Evolutionary conservation across 2,329 filamentous ascomycete species (phyloP), one percentile per base, ranked within the genome.

Genomic region (Neobulgaria alba): DNA sequence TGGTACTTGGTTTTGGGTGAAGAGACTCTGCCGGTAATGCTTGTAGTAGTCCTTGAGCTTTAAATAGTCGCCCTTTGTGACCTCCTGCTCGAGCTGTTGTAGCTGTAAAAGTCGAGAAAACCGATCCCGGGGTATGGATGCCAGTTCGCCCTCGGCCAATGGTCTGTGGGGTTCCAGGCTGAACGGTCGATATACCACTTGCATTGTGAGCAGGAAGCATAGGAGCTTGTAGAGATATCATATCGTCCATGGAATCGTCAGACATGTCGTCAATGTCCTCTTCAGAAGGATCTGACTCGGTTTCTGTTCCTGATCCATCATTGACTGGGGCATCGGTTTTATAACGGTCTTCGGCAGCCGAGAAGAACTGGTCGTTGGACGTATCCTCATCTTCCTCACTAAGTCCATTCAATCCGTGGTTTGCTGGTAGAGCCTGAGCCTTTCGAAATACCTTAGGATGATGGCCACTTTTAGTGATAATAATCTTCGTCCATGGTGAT

Each of bases 351-450:
- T 95, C 90, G 2, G 86, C 82, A 1, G 90, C 90, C 4, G 90
- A 95, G 62, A 78, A 95, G 65, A 95, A 95, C 52, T 88, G 82
- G 57, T 96, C 90, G 43, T 85, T 94, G 4, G 85, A 81, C 1
- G 84, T 87, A 54, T 94, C 87, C 42, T 93, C 85, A 20, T 84
- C 82, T 20, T 76, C 72, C 36, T 77, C 74, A 5, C 61, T 55
- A 0, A 76, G 70, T 33, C 77, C 79, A 51, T 80, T 78, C 20
- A 82, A 65, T 5, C 69, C 61, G 33, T 72, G 71, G 14, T 71
- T 68, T 1, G 67, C 61, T 1, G 70, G 58, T 10, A 72, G 65
- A 39, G 64, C 61, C 14, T 66, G 63, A 19, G 63, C 63, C 42
- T 66, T 66, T 49, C 69, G 66, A 53, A 57, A 63, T 59, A 59